Evolutionary conservation across 1,284 basidiomycete species (phyloP).

Genomic region (Peniophora sp.): DNA sequence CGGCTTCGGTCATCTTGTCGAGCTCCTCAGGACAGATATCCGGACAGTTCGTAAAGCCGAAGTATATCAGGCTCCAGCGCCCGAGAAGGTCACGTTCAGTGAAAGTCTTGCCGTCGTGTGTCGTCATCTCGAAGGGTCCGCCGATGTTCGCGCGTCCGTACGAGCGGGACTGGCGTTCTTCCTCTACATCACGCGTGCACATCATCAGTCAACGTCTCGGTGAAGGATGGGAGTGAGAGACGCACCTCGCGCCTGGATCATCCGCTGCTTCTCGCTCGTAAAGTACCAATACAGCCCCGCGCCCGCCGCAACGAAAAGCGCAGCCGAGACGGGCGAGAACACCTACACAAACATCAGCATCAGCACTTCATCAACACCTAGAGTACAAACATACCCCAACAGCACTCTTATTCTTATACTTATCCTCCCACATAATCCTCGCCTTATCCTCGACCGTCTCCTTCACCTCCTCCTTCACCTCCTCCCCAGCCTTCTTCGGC

Average conservation of each 20-base stretch:
- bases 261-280: slow-evolving; percentile 73
- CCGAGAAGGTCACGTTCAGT: slow-evolving; percentile 82
- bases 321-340: slow-evolving; percentile 81
- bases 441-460: not conserved
- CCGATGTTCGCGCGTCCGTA: slow-evolving; percentile 77
- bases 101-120: slow-evolving; percentile 64
- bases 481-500: not conserved
- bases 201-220: too few species aligned
- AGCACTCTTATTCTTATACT: slow-evolving; percentile 9
- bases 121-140: slow-evolving; percentile 78
- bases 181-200: slow-evolving; percentile 32
- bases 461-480: not conserved
- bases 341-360: slow-evolving; percentile 40
- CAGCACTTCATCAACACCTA: not conserved
- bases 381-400: slow-evolving; percentile 10
- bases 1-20: slow-evolving; percentile 89
- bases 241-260: slow-evolving; percentile 54
- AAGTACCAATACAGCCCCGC: slow-evolving; percentile 86
- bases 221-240: not conserved
- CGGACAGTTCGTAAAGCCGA: slow-evolving; percentile 96
- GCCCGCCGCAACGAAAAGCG: slow-evolving; percentile 78
- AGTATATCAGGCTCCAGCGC: slow-evolving; percentile 89
- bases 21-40: slow-evolving; percentile 99
- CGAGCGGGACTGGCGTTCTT: slow-evolving; percentile 52
- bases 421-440: slow-evolving; percentile 3